Percentiles rank a stretch among this genome's conserved stretches.
phyloP scores from a whole-genome alignment of 1,284 basidiomycete genomes.

The Neonothopanus nambi region DNA sequence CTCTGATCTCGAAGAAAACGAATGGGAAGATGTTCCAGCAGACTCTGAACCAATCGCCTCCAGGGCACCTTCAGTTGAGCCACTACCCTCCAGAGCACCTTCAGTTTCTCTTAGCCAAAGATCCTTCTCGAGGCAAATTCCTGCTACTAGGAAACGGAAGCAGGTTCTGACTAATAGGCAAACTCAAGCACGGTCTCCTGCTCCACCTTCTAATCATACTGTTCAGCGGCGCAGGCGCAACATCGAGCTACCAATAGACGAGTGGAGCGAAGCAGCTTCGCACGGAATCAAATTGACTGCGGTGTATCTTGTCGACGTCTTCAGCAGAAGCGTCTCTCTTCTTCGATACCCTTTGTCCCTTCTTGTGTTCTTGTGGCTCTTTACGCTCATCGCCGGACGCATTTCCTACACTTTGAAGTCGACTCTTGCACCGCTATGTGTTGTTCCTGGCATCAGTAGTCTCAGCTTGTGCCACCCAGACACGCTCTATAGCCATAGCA shows the following conservation, averaged over 20 bases:
- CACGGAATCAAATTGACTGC: conserved; percentile 32
- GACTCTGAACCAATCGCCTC: background rate
- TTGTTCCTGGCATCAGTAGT: background rate
- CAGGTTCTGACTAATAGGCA: background rate
- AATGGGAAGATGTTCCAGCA: conserved; percentile 10
- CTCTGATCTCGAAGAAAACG: background rate
- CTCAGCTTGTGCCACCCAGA: conserved; percentile 5
- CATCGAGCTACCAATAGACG: conserved; percentile 16
- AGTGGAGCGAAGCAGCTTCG: conserved; percentile 22
- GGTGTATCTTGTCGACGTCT: conserved; percentile 46
- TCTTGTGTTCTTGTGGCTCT: conserved; percentile 51
- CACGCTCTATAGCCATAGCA: background rate
- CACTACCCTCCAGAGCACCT: too few relatives aligned
- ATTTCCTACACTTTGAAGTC: conserved; percentile 43
- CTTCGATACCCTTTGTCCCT: conserved; percentile 57
- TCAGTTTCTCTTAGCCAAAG: background rate
- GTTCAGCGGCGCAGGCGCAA: conserved; percentile 9
- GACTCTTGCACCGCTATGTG: conserved; percentile 34
- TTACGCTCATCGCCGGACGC: conserved; percentile 41
- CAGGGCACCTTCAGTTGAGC: too few relatives aligned
- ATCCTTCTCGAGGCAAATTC: background rate
- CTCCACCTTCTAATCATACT: too few relatives aligned
- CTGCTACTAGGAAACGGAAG: background rate
- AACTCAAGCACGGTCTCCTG: too few relatives aligned
- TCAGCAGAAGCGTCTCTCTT: conserved; percentile 44